Conservation (phyloP, 2,329 filamentous ascomycete species). For the Arthrobotrys entomopaga region DNA sequence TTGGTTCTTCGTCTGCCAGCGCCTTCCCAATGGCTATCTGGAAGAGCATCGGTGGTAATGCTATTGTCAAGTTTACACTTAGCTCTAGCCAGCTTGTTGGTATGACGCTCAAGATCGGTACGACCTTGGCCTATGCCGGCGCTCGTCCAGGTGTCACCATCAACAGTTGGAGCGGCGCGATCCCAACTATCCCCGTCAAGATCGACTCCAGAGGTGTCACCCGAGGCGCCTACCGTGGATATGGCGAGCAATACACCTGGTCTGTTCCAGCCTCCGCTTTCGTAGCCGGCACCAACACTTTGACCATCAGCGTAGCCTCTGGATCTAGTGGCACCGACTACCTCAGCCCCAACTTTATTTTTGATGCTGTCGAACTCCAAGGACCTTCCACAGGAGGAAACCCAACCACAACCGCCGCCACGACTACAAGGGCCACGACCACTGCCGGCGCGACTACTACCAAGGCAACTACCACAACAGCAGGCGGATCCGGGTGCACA, state of each 20-base stretch:
- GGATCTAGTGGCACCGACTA: conserved; percentile 69
- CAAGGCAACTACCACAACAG: conserved; percentile 21
- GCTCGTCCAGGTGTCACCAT: conserved; percentile 70
- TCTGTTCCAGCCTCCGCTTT: conserved; percentile 71
- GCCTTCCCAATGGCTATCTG: conserved; percentile 75
- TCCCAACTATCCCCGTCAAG: conserved; percentile 67
- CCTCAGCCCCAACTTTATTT: conserved; percentile 68
- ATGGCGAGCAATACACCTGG: conserved; percentile 73
- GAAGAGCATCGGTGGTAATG: conserved; percentile 61
- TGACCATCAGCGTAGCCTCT: conserved; percentile 70
- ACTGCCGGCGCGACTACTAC: conserved; percentile 5
- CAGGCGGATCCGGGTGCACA: conserved; percentile 24
- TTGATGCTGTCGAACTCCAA: conserved; percentile 52
- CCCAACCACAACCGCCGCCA: conserved; percentile 26
- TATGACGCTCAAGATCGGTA: conserved; percentile 72
- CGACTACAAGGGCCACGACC: conserved; percentile 11
- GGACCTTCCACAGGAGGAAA: conserved; percentile 16
- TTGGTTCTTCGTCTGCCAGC: conserved; percentile 67
- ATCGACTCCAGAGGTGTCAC: conserved; percentile 74
- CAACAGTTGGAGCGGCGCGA: conserved; percentile 66
- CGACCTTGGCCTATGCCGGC: conserved; percentile 72
- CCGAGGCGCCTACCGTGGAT: conserved; percentile 72
- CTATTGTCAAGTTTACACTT: conserved; percentile 48
- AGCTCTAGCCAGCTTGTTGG: conserved; percentile 45
- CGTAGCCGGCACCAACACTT: conserved; percentile 71